phyloP scores from a whole-genome alignment of 2,329 filamentous ascomycete species.

The Apiospora malaysiana region DNA sequence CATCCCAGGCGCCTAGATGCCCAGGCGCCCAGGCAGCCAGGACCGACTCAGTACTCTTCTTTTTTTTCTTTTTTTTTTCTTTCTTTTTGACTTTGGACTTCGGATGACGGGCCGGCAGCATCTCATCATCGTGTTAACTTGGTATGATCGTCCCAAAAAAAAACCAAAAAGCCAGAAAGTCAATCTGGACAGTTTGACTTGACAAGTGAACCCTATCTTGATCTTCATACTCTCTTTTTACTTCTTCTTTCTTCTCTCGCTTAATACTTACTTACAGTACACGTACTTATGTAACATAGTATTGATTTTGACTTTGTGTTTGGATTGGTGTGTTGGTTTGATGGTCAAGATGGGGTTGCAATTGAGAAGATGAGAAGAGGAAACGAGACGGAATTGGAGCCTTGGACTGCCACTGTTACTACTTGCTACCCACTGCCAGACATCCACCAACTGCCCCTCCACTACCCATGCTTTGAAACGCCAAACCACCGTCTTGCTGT shows the following conservation, averaged over 20 bases:
- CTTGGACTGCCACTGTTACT: neutral
- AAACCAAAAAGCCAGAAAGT: neutral
- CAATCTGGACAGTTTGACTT: neutral
- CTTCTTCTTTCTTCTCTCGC: neutral
- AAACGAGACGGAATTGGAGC: neutral
- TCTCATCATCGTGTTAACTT: neutral
- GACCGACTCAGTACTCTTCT: neutral
- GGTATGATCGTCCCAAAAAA: conserved; percentile 2
- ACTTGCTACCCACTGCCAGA: neutral
- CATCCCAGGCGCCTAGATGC: too few relatives aligned
- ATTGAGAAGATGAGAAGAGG: neutral
- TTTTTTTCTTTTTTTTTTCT: too few relatives aligned
- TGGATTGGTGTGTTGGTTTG: neutral
- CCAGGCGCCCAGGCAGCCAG: too few relatives aligned
- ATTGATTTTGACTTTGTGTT: neutral
- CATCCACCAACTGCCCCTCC: conserved; percentile 3
- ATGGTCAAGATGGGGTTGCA: conserved; percentile 11
- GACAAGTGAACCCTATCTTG: neutral
- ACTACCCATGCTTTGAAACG: conserved; percentile 4
- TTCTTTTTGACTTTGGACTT: neutral
- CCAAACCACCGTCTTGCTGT: neutral
- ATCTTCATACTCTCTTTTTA: too few relatives aligned
- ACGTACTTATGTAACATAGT: too few relatives aligned
- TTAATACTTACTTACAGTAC: too few relatives aligned
- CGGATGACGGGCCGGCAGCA: conserved; percentile 6